A percentile compares a stretch with the other conserved stretches of the same genome.
Evolutionary conservation across 2,329 filamentous ascomycete genomes (phyloP).

Genomic region (Paraconiothyrium sp.): DNA sequence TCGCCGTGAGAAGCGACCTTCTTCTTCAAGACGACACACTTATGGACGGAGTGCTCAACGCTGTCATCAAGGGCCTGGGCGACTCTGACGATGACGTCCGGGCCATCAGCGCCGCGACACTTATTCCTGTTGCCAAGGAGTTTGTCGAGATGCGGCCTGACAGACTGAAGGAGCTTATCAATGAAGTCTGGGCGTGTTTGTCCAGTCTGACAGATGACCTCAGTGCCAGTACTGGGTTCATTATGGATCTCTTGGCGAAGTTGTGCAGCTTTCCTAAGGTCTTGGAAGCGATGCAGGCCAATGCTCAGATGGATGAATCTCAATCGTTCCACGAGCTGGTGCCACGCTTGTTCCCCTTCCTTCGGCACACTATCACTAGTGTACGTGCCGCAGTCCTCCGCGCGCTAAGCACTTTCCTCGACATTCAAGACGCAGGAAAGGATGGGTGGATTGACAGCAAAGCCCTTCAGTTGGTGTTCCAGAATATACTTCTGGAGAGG

Average conservation of each 20-base stretch:
- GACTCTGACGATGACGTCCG: constrained; percentile 95
- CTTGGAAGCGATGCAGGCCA: constrained; percentile 90
- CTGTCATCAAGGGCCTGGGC: constrained; percentile 93
- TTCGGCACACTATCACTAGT: constrained; percentile 95
- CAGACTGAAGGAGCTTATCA: constrained; percentile 82
- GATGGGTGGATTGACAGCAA: constrained; percentile 93
- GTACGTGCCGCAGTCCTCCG: constrained; percentile 93
- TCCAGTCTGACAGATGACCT: constrained; percentile 97
- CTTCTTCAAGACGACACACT: constrained; percentile 83
- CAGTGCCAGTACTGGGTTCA: constrained; percentile 95
- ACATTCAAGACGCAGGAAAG: constrained; percentile 79
- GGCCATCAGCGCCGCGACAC: constrained; percentile 94
- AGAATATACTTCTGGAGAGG: constrained; percentile 93
- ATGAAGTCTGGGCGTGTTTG: constrained; percentile 96
- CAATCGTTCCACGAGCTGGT: constrained; percentile 93
- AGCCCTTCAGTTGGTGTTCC: constrained; percentile 87
- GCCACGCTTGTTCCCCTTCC: constrained; percentile 92
- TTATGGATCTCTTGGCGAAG: constrained; percentile 97
- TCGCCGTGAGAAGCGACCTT: constrained; percentile 92
- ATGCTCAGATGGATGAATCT: constrained; percentile 78
- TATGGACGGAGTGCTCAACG: constrained; percentile 90
- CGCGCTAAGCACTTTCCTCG: constrained; percentile 90
- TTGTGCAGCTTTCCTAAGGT: constrained; percentile 95
- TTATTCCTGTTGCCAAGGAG: constrained; percentile 95
- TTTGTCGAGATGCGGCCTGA: constrained; percentile 85